Conservation (phyloP, 2,329 filamentous ascomycete species). For the Alternaria sp. region DNA sequence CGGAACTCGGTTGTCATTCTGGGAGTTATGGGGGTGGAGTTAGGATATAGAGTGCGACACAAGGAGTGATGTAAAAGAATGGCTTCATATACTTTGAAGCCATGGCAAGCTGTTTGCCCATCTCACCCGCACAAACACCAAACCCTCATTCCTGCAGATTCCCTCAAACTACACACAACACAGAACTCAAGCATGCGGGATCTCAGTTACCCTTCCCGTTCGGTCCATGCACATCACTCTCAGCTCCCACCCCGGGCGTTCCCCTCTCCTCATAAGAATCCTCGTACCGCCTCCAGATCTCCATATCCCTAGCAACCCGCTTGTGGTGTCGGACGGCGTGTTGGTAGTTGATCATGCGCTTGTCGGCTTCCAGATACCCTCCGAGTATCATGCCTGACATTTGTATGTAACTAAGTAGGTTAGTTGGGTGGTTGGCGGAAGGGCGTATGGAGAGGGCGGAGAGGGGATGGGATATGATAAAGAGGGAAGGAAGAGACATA, state of each 20-base stretch:
- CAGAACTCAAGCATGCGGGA: too few species aligned
- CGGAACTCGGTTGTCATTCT: not conserved
- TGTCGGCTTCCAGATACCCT: conserved; percentile 77
- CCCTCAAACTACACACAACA: too few species aligned
- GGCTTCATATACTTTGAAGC: not conserved
- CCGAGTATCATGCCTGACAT: conserved; percentile 88
- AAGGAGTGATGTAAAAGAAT: not conserved
- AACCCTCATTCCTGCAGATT: not conserved
- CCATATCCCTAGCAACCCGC: conserved; percentile 67
- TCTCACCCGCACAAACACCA: not conserved
- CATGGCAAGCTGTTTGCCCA: not conserved
- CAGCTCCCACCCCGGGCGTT: conserved; percentile 46
- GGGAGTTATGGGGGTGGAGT: too few species aligned
- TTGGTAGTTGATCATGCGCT: conserved; percentile 71
- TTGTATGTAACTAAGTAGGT: conserved; percentile 70
- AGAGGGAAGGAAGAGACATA: conserved; percentile 9
- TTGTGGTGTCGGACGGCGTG: conserved; percentile 68
- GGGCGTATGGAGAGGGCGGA: not conserved
- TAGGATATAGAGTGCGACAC: not conserved
- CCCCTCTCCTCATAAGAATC: conserved; percentile 60
- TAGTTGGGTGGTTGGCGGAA: not conserved
- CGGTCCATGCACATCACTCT: conserved; percentile 34
- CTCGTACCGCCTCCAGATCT: conserved; percentile 73
- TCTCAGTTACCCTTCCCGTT: conserved; percentile 2
- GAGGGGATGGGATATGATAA: not conserved